Evolutionary conservation across 73 alveolate genomes (phyloP), one percentile per base, ranked within the genome.

Genomic region (Paramecium sonneborni): DNA sequence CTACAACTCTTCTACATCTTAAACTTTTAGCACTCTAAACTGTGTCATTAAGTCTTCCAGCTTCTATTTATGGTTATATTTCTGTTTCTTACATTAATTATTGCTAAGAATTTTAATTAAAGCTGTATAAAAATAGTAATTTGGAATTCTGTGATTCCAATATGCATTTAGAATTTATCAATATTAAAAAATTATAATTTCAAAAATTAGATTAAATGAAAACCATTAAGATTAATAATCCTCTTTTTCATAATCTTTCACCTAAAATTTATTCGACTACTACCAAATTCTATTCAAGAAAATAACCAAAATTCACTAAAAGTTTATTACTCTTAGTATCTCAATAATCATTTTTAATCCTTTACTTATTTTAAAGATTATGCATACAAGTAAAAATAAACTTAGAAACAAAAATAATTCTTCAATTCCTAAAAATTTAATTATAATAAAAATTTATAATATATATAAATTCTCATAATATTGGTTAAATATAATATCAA

Each of bases 31-130:
- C 56, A 74, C 87, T 74, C 24, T 34, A 39, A 10, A 34, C 87
- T 37, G 87, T 34, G 67, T 74, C 84, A 62, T 62, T 62, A n/a
- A 74, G 56, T 74, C 87, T 74, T 34, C 58, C 87, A 15, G 84
- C 58, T 34, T 37, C 67, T 1, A 37, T 74, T 74, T 37, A 35
- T 5, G 56, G 58, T 11, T 74, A 37, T 28, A 39, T 74, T 74
- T 74, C 87, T 39, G 58, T 74, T 74, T 74, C 67, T 34, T 74
- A 37, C 56, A 74, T 74, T 35, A 34, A 74, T 74, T 74, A 74
- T 21, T 74, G 67, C 68, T 39, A 3, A 3, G 37, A 74, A 74
- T 34, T 74, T 62, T 62, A 62, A 30, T 26, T 30, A 32, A 62
- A 30, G 4, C 21, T 32, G 26, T 32, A 52, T 62, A 62, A 62